Base-by-base conservation (phyloP, 495 filamentous ascomycete species). In the Apiosordaria backusii region DNA sequence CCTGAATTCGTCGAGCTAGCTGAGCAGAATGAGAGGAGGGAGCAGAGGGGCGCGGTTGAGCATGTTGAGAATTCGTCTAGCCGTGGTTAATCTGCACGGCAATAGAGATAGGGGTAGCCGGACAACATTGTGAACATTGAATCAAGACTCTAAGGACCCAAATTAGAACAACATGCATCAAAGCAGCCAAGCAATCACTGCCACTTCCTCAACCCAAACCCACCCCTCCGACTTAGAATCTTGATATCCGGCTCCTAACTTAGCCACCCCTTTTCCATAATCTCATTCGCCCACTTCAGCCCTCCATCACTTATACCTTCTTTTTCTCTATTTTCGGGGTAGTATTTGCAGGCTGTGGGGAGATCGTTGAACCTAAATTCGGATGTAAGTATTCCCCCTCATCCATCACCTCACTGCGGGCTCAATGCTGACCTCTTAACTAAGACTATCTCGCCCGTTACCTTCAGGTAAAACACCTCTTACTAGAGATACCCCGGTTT, bases 181-280 rank as follows among this genome's bases (percentile, higher is more conserved):
- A 45, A 45, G 16, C 35, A 45, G 6, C 35, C 10, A 1, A 13
- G 16, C 35, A 45, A 45, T 45, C 35, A 45, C n/a, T 55, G 22
- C 52, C n/a, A 19, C 52, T 55, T 55, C 22, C 52, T 19, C n/a
- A 55, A 55, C n/a, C n/a, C 52, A 55, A 55, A 55, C 22, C 52
- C 52, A 6, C 52, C 52, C 10, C 52, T 19, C n/a, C 52, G n/a
- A 13, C 22, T 55, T n/a, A 55, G 21, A 21, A 55, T 18, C 52
- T 55, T 55, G 52, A 55, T 55, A 21, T 55, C 52, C 18, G 52
- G 52, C 52, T 55, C 52, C 52, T 23, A n/a, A 55, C 52, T 55
- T 3, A 55, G 22, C 52, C 52, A 55, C 7, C 52, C 52, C 52
- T 55, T 19, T 23, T 55, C 52, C 1, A 45, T 15, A 45, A 45